Base-by-base conservation (phyloP, 2,329 filamentous ascomycete genomes). In the Cryphonectria nitschkei region DNA sequence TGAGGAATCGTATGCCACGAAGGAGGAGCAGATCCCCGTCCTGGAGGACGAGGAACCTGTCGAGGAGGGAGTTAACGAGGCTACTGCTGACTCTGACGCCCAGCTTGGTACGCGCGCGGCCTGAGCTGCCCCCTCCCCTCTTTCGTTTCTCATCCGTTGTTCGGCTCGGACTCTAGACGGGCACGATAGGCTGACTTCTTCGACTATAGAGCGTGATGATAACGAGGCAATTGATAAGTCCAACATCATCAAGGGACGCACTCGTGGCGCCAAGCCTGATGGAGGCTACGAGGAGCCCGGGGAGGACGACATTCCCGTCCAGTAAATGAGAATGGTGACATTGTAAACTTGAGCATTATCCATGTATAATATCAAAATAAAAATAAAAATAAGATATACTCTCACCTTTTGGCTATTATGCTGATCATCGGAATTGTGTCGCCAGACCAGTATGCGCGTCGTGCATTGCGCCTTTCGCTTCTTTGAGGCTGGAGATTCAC, bases 171-270 rank as follows among this genome's bases (percentile, higher is more conserved):
- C 26, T 26, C 26, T 26, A 26, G 26, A 26, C 26, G 43, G 11
- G 37, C 26, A 3, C n/a, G 19, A 50, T 6, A 22, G 43, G 29
- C 58, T 67, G 52, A 66, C 37, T 8, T 32, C n/a, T 22, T 41
- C 26, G 4, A 0, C 22, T 9, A 3, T 37, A 79, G 77, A 74
- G 62, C 74, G 75, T 19, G 78, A 80, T 68, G 79, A 79, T 2
- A 77, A 75, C 0, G 78, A 79, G 65, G 79, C 78, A 1, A 79
- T 80, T 34, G 75, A 80, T 62, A 66, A 76, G 69, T 73, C 63
- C 9, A 80, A 80, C 60, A 75, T 80, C 11, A 64, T 80, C 52
- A 70, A 76, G 6, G 75, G 74, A 2, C 73, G 74, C 11, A 79
- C 77, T 37, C 70, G 78, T 11, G 71, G 73, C 43, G 77, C 76